phyloP scores from a whole-genome alignment of 2,329 filamentous ascomycete genomes.

The Reticulascus tulasneorum region DNA sequence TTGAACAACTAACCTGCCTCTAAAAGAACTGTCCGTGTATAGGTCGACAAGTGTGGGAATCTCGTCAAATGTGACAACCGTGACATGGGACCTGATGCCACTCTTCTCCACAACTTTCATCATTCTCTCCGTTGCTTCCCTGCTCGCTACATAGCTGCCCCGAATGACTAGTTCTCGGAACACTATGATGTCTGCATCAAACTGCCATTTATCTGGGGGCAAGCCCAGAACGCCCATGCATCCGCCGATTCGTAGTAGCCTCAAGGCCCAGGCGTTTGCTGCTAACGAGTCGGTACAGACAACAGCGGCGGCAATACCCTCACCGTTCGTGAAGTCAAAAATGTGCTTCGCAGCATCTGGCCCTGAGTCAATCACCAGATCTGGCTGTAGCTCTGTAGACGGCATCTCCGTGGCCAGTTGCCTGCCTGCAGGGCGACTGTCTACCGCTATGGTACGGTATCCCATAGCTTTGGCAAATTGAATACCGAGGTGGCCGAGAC shows the following conservation, averaged over 20 bases:
- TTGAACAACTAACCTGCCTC: conserved; percentile 24
- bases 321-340: conserved; percentile 22
- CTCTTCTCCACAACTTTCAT: conserved; percentile 22
- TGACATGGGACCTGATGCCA: conserved; percentile 23
- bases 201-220: conserved; percentile 25
- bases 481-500: conserved; percentile 29
- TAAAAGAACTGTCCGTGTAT: conserved; percentile 23
- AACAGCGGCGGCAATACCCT: conserved; percentile 25
- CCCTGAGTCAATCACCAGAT: conserved; percentile 23
- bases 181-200: conserved; percentile 24
- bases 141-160: conserved; percentile 27
- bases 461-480: conserved; percentile 32
- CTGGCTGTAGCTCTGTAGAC: conserved; percentile 17
- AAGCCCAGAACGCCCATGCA: conserved; percentile 25
- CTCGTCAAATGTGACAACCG: conserved; percentile 19
- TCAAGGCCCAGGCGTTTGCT: conserved; percentile 25
- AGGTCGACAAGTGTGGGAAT: conserved; percentile 21
- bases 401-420: conserved; percentile 22
- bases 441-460: conserved; percentile 29
- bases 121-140: conserved; percentile 24
- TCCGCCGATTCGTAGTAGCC: conserved; percentile 23
- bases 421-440: conserved; percentile 25
- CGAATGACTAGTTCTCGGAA: conserved; percentile 25
- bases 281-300: conserved; percentile 27
- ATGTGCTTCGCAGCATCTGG: conserved; percentile 16